Conservation (phyloP, 2,329 filamentous ascomycete species). For the Fusarium heterosporum region DNA sequence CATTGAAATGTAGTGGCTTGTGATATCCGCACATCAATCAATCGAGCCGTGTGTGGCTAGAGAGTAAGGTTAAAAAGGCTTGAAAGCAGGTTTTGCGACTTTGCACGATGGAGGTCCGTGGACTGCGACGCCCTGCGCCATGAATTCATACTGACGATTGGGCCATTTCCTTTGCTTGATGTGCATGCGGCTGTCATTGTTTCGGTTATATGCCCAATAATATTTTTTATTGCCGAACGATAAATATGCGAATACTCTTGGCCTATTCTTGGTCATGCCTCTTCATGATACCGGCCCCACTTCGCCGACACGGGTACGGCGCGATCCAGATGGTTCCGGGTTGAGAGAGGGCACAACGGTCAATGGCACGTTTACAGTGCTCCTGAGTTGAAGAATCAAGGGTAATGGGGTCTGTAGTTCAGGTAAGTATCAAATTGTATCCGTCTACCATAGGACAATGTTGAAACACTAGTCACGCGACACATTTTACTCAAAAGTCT, state of each 20-base stretch:
- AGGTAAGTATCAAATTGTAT: too few relatives aligned
- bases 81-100: constrained; percentile 28
- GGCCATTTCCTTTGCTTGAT: background rate
- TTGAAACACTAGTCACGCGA: background rate
- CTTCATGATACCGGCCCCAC: constrained; percentile 23
- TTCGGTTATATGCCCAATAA: background rate
- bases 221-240: constrained; percentile 20
- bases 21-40: background rate
- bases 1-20: constrained; percentile 13
- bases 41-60: background rate
- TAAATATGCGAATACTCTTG: background rate
- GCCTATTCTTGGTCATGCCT: background rate
- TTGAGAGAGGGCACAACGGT: background rate
- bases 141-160: constrained; percentile 17
- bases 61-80: background rate
- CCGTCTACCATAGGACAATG: background rate
- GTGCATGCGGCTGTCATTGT: background rate
- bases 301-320: constrained; percentile 19
- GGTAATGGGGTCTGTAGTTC: too few relatives aligned
- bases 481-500: background rate
- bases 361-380: background rate
- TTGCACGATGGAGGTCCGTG: constrained; percentile 4
- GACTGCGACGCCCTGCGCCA: background rate
- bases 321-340: constrained; percentile 3
- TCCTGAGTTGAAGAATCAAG: too few relatives aligned